Base-by-base conservation (phyloP, 1,284 basidiomycete genomes). In the Microbotryomycetes sp. region DNA sequence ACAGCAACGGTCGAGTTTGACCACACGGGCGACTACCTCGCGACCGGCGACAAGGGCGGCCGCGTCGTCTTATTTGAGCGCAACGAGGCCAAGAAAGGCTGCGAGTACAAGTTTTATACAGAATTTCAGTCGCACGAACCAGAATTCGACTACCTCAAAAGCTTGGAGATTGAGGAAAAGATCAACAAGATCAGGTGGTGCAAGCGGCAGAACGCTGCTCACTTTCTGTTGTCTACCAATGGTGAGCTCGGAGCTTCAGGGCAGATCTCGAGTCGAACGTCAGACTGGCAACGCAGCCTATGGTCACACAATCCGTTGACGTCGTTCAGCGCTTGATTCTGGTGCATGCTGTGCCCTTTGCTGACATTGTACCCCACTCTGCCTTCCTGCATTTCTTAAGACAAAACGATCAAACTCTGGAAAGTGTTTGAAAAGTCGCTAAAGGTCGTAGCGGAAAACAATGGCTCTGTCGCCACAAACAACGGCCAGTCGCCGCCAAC, bases 181-280 rank as follows among this genome's bases (percentile, higher is more conserved):
- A 98, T 98, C 82, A 98, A 98, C 82, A 91, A 97, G 83, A 99
- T 98, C 82, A 91, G 93, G 76, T 98, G 96, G 96, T 97, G 93
- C 82, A 92, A 87, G 80, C 85, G 96, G 67, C 93, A 97, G 79
- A 98, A 98, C 74, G 83, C 89, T 30, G 92, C 96, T 51, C 96
- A 99, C 77, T 97, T 99, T 78, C 79, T 99, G 60, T 78, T 99
- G 62, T 96, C 92, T 60, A 98, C 96, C 48, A 98, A 98, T 74
- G 92, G 92, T 91, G 66, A 69, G 81, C 76, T 11, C 35, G 9
- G 35, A n/a, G n/a, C n/a, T n/a, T n/a, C n/a, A n/a, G n/a, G n/a
- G n/a, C n/a, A n/a, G n/a, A n/a, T n/a, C n/a, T n/a, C n/a, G n/a
- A n/a, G n/a, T n/a, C n/a, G n/a, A n/a, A n/a, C n/a, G n/a, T n/a